Conservation (phyloP, 768 basidiomycete genomes). For the Clavulina sp. region DNA sequence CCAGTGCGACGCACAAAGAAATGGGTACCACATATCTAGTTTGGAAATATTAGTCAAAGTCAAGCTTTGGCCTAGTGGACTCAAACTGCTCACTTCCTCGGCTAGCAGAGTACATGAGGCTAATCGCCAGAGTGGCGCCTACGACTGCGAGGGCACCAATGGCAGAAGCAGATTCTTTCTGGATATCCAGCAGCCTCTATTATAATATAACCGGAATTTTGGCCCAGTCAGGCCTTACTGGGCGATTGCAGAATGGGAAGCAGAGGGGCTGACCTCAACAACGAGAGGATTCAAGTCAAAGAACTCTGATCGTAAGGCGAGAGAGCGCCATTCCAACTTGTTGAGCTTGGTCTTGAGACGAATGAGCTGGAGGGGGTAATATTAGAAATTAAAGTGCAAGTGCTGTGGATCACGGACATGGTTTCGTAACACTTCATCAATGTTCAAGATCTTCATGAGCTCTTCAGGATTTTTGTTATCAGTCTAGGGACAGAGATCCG, state of each 20-base stretch:
- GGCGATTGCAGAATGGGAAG: no score
- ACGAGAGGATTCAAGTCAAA: not conserved
- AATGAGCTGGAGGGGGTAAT: no score
- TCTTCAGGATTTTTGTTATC: no score
- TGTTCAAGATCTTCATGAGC: not conserved
- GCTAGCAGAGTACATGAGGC: not conserved
- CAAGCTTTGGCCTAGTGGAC: no score
- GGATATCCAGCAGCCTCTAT: conserved; percentile 12
- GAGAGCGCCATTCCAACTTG: not conserved
- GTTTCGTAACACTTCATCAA: not conserved
- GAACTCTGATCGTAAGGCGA: not conserved
- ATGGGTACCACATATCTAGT: not conserved
- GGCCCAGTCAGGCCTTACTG: not conserved
- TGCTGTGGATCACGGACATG: not conserved
- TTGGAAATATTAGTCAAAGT: no score
- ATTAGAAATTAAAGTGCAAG: not conserved
- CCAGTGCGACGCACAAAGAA: not conserved
- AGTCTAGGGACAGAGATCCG: no score
- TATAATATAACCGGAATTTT: not conserved
- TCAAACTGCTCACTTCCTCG: not conserved
- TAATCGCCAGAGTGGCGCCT: not conserved
- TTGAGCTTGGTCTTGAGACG: not conserved
- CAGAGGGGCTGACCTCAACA: not conserved
- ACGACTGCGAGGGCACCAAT: not conserved
- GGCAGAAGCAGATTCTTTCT: not conserved